phyloP scores from a whole-genome alignment of 306 rosid genomes.

The Astragalus membranaceus region DNA sequence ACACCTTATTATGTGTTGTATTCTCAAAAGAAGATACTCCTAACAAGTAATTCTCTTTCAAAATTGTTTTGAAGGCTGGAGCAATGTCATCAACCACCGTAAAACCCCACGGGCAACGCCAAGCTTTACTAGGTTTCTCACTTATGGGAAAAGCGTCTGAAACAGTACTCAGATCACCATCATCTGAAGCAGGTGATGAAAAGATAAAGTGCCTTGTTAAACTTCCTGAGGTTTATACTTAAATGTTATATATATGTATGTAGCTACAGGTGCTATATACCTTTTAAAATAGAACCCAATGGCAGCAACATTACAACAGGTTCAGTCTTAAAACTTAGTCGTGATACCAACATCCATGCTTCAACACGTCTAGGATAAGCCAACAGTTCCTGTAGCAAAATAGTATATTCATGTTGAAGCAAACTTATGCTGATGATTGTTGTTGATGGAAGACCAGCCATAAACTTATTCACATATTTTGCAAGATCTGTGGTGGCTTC shows the following conservation, averaged over 20 bases:
- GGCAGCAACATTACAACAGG: slow-evolving; percentile 63
- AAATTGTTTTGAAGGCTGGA: slow-evolving; percentile 61
- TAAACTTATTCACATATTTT: slow-evolving; percentile 45
- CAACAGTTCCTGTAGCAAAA: slow-evolving; percentile 54
- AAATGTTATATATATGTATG: background rate
- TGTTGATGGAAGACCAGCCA: slow-evolving; percentile 59
- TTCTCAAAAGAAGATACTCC: slow-evolving; percentile 5
- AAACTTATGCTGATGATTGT: slow-evolving; percentile 61
- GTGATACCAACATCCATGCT: slow-evolving; percentile 75
- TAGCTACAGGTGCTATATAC: slow-evolving; percentile 27
- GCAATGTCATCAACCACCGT: slow-evolving; percentile 64
- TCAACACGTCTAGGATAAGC: slow-evolving; percentile 31
- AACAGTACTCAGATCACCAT: slow-evolving; percentile 15
- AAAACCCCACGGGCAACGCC: slow-evolving; percentile 86
- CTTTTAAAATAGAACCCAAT: slow-evolving; percentile 42
- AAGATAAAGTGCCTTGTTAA: slow-evolving; percentile 10
- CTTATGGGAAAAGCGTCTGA: background rate
- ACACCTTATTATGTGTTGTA: too few species aligned
- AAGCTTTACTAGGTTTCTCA: slow-evolving; percentile 28
- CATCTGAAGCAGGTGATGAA: slow-evolving; percentile 21
- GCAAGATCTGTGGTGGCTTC: slow-evolving; percentile 33
- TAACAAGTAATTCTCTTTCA: slow-evolving; percentile 56
- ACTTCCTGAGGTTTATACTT: background rate
- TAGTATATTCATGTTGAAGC: slow-evolving; percentile 56
- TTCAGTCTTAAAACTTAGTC: slow-evolving; percentile 41